These are phyloP conservation scores for Waltergamsia citrina DNA, from an alignment of 2,329 filamentous ascomycete genomes.

Conservation along the genomic window DNA sequence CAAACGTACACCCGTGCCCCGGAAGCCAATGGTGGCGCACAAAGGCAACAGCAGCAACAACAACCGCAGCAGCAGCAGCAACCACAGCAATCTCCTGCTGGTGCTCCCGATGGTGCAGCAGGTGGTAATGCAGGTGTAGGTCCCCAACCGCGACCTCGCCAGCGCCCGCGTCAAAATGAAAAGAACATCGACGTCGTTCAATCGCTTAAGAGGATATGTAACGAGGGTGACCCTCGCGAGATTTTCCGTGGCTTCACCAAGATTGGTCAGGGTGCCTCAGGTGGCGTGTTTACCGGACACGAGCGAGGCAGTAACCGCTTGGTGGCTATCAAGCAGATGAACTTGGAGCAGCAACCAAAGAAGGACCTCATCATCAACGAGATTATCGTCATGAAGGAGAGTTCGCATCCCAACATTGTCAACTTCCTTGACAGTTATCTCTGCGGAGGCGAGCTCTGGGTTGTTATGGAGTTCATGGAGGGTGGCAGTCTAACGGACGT, in stretches of 20 bases:
- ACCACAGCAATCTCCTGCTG: conserved; percentile 6
- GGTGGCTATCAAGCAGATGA: conserved; percentile 99
- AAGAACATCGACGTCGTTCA: conserved; percentile 73
- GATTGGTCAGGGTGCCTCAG: conserved; percentile 94
- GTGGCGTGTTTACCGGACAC: conserved; percentile 88
- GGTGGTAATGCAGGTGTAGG: conserved; percentile 21
- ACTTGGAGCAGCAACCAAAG: conserved; percentile 94
- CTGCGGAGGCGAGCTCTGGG: conserved; percentile 85
- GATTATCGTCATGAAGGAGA: conserved; percentile 98
- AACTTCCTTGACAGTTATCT: conserved; percentile 98
- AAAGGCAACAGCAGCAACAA: not conserved
- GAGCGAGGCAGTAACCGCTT: conserved; percentile 75
- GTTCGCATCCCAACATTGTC: conserved; percentile 96
- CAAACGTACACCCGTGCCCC: conserved; percentile 16
- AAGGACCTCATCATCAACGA: conserved; percentile 99
- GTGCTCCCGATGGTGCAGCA: no score
- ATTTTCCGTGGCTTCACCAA: conserved; percentile 85
- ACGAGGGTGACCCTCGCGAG: conserved; percentile 76
- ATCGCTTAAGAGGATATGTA: conserved; percentile 82
- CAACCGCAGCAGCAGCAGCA: not conserved
- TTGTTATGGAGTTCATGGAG: conserved; percentile 99
- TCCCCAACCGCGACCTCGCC: conserved; percentile 59
- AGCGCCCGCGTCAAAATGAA: conserved; percentile 65
- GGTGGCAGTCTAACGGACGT: conserved; percentile 96
- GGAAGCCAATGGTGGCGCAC: conserved; percentile 18